These are phyloP conservation scores for Arthrobotrys sphaeroides DNA, from an alignment of 2,329 filamentous ascomycete genomes.

Conservation along the genomic window DNA sequence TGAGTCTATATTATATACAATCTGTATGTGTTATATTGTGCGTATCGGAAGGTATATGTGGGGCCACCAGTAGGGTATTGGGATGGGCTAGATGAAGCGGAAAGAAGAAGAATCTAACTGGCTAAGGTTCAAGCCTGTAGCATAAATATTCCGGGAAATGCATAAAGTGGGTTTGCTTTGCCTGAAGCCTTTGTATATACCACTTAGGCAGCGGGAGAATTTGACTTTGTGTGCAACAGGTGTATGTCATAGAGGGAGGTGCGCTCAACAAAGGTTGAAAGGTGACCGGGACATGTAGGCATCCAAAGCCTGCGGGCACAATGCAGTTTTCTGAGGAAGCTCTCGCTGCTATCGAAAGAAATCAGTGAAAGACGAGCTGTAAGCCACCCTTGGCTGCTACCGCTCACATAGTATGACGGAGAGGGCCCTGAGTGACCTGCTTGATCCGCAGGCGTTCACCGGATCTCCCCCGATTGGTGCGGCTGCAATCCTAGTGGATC, in stretches of 20 bases:
- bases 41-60: too few relatives aligned
- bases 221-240: background rate
- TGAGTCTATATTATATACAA: background rate
- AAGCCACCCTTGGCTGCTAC: background rate
- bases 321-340: background rate
- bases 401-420: conserved; percentile 13
- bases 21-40: background rate
- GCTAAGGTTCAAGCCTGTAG: conserved; percentile 9
- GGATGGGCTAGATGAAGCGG: background rate
- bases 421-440: conserved; percentile 10
- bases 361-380: background rate
- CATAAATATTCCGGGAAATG: background rate
- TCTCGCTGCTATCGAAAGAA: background rate
- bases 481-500: conserved; percentile 3
- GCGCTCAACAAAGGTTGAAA: background rate
- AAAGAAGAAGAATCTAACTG: background rate
- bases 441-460: conserved; percentile 4
- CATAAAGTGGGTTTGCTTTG: background rate
- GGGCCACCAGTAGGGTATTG: background rate
- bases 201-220: background rate
- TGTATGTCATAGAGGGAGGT: background rate
- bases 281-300: background rate
- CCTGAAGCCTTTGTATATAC: background rate
- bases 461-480: conserved; percentile 22
- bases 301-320: background rate